Conservation (phyloP, 2,329 filamentous ascomycete species). For the Aschersonia sp. region DNA sequence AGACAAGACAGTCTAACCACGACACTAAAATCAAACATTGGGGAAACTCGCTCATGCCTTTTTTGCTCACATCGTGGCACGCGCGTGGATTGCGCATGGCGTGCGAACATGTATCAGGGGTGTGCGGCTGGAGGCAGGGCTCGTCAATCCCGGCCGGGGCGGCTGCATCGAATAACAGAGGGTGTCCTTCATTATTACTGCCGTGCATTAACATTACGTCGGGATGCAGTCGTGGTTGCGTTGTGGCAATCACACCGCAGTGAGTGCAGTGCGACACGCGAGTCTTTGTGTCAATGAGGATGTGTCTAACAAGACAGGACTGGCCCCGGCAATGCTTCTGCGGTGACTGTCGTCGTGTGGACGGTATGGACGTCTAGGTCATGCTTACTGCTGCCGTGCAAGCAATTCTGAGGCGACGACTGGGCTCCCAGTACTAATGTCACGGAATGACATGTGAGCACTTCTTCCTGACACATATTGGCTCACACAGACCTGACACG, state of each 20-base stretch:
- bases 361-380: background rate
- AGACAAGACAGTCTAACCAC: background rate
- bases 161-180: background rate
- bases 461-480: background rate
- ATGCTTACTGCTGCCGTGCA: background rate
- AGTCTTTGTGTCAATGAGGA: background rate
- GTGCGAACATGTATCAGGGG: constrained; percentile 1
- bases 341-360: background rate
- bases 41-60: constrained; percentile 3
- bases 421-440: background rate
- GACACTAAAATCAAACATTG: constrained; percentile 4
- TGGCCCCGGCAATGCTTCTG: background rate
- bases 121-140: background rate
- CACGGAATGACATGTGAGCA: no score
- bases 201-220: background rate
- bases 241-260: background rate
- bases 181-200: background rate
- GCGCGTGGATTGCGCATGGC: constrained; percentile 4
- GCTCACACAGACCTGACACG: background rate
- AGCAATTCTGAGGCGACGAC: background rate
- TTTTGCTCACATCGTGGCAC: constrained; percentile 2
- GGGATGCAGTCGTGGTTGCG: background rate
- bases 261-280: background rate
- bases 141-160: background rate
- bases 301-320: background rate